Base-by-base conservation (phyloP, 116 monocot species). In the Dioscorea cayenensis region DNA sequence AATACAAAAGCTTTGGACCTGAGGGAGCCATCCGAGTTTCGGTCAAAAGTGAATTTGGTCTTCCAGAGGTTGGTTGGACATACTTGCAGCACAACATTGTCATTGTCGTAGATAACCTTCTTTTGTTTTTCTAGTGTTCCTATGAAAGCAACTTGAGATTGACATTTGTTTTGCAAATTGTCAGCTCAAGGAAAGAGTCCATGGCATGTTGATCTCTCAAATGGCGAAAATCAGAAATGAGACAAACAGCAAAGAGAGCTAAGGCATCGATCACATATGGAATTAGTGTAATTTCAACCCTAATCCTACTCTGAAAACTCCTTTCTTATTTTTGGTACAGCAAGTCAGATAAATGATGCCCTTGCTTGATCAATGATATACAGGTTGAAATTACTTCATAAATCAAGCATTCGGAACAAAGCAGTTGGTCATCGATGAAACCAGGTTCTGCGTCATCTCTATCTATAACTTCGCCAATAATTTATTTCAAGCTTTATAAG, bases 111-210 rank as follows among this genome's bases (percentile, higher is more conserved):
- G 29, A 27, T 48, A 32, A 38, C n/a, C 2, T 68, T 12, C 25
- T 21, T 68, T 32, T 66, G n/a, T n/a, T 19, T 1, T 12, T 25
- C 22, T 67, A 28, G 20, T 9, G 16, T 63, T 37, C 12, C 59
- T 21, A 17, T 36, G 18, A 12, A 71, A 65, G 12, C 43, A 5
- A 43, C 7, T 64, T 17, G 55, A 55, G 18, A 16, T 36, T 51
- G 23, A 16, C 35, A 51, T 66, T 55, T 36, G 28, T 14, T 52
- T 32, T 55, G 16, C 18, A 21, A 49, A 49, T 49, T 63, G 4
- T 67, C 85, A 94, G 94, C 85, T 94, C 28, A 94, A 90, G 69
- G 71, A 50, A 27, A 87, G 72, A 76, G 94, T 90, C 68, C 84
- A 85, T 51, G 81, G 85, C 27, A 68, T 90, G 64, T 76, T 94